These are phyloP conservation scores for Obelidium mucronatum DNA, from an alignment of 192 early-diverging fungal species.

Conservation along the genomic window DNA sequence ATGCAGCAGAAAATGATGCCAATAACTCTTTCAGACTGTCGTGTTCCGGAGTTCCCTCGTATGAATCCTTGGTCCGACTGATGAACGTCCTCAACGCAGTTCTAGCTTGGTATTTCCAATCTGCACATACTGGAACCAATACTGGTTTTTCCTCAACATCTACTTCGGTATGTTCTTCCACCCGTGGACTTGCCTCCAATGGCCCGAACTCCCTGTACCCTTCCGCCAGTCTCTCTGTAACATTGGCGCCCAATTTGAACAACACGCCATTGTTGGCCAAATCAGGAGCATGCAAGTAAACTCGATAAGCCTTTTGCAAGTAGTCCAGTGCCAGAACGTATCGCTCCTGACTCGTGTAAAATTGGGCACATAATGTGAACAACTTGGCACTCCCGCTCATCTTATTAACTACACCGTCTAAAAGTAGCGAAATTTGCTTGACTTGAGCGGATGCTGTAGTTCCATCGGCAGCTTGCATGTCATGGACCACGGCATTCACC, in stretches of 20 bases:
- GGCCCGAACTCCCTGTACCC: constrained; percentile 80
- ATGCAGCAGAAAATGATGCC: constrained; percentile 4
- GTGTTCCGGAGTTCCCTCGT: constrained; percentile 11
- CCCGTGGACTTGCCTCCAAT: constrained; percentile 37
- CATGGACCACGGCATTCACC: constrained; percentile 65
- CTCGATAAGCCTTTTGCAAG: constrained; percentile 84
- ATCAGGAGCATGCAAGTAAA: constrained; percentile 76
- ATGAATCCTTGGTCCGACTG: constrained; percentile 72
- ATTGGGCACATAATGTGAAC: constrained; percentile 79
- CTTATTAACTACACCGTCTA: constrained; percentile 77
- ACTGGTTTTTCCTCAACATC: constrained; percentile 12
- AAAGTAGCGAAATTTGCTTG: constrained; percentile 59
- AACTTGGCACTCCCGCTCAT: constrained; percentile 77
- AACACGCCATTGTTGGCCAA: constrained; percentile 71
- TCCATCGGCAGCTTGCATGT: constrained; percentile 16
- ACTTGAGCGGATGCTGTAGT: constrained; percentile 60
- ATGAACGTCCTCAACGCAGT: constrained; percentile 84
- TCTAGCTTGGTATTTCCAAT: constrained; percentile 90
- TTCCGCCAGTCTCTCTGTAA: constrained; percentile 76
- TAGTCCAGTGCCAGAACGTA: constrained; percentile 74
- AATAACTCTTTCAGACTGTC: constrained; percentile 13
- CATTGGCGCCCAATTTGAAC: constrained; percentile 76
- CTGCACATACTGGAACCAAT: constrained; percentile 70
- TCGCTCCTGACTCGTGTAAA: constrained; percentile 51
- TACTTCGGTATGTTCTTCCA: constrained; percentile 43